phyloP scores from a whole-genome alignment of 2,329 filamentous ascomycete genomes.

The Epichloe coenophiala region DNA sequence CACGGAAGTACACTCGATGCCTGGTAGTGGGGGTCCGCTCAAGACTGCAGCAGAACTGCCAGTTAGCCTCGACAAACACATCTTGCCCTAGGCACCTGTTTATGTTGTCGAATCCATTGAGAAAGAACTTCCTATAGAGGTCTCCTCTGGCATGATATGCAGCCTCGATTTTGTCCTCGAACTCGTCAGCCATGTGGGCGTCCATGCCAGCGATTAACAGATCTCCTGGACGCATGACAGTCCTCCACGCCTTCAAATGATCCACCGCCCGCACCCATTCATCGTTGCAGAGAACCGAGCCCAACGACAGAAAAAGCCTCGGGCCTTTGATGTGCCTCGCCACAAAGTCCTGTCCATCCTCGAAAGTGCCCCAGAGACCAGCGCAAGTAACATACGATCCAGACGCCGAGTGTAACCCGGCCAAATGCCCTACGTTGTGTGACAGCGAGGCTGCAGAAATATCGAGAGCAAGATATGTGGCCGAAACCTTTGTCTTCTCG shows the following conservation, averaged over 20 bases:
- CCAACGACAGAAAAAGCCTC: slow-evolving; percentile 26
- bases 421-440: slow-evolving; percentile 20
- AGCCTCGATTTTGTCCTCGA: slow-evolving; percentile 25
- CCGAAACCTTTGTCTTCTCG: slow-evolving; percentile 14
- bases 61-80: slow-evolving; percentile 23
- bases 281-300: slow-evolving; percentile 29
- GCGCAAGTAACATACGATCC: slow-evolving; percentile 19
- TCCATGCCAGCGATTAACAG: slow-evolving; percentile 28
- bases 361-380: slow-evolving; percentile 27
- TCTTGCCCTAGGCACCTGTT: slow-evolving; percentile 22
- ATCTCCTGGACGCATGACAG: slow-evolving; percentile 20
- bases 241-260: slow-evolving; percentile 23
- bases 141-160: slow-evolving; percentile 25
- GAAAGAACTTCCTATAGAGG: slow-evolving; percentile 23
- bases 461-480: slow-evolving; percentile 26
- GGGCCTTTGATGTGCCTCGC: slow-evolving; percentile 14
- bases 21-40: slow-evolving; percentile 23
- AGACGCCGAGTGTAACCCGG: slow-evolving; percentile 14
- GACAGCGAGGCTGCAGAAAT: slow-evolving; percentile 24
- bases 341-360: slow-evolving; percentile 20
- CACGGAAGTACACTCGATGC: slow-evolving; percentile 26
- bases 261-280: slow-evolving; percentile 21
- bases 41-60: slow-evolving; percentile 23
- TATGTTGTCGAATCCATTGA: slow-evolving; percentile 25
- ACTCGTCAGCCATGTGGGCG: slow-evolving; percentile 19